Base-by-base conservation (phyloP, 495 filamentous ascomycete genomes). In the Hypoxylon perforatum region DNA sequence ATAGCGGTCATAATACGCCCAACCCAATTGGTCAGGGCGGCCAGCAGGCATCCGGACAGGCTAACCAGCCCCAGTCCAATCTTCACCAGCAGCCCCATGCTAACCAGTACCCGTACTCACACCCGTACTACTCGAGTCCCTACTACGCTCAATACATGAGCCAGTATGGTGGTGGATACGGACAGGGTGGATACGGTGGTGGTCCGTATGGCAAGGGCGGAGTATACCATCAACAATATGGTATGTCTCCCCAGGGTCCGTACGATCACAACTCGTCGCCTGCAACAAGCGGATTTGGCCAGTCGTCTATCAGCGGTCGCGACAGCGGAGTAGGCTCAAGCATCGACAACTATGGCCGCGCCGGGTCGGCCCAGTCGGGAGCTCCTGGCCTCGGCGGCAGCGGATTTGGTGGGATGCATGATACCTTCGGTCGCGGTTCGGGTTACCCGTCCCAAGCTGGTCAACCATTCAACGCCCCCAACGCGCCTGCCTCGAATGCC, bases 1-100 rank as follows among this genome's bases (percentile, higher is more conserved):
- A 88, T 77, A 93, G 91, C 72, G 94, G 92, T 14, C 90, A 96
- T 70, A 93, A 89, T 39, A 97, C 94, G 4, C 93, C 94, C 7
- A 94, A 94, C 75, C 92, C 91, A 21, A 87, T 88, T 36, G 78
- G 91, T 55, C 89, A 90, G 63, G 84, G 80, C 23, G 89, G 90
- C 61, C 88, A 88, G 50, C 79, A 77, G 50, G 69, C 75, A n/a
- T 63, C 73, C 44, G 70, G 55, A 8, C 76, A 78, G 54, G 61
- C 50, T 38, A 86, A 86, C 67, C 79, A 78, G 45, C 78, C 77
- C 21, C 85, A 85, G 57, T 79, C 84, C 0, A 84, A 86, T 51
- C 77, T 81, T 42, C 78, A 83, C 41, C 86, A 87, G 63, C 85
- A 87, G 66, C 87, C 83, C 11, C 85, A 87, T 53, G 80, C 84